Conservation (phyloP, 1,284 basidiomycete species). For the Wallemia mellicola region DNA sequence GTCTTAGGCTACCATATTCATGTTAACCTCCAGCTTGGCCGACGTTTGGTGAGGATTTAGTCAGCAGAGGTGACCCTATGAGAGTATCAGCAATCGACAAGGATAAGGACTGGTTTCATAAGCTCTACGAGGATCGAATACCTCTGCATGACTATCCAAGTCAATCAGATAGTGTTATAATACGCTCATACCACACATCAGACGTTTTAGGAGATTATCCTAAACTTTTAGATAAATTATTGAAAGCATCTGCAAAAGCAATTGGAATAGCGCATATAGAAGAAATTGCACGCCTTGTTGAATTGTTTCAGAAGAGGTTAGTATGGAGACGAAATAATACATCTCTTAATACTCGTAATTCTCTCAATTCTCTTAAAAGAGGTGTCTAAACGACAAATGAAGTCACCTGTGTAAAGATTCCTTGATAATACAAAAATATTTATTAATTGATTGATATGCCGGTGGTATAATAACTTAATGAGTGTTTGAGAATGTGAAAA, state of each 20-base stretch:
- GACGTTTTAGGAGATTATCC: neutral
- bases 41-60: neutral
- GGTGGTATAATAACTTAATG: too few species aligned
- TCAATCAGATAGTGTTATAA: neutral
- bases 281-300: neutral
- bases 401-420: too few species aligned
- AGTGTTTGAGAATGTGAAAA: too few species aligned
- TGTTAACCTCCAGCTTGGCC: neutral
- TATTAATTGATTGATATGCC: too few species aligned
- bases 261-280: neutral
- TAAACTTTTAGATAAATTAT: neutral
- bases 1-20: neutral
- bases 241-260: neutral
- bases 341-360: too few species aligned
- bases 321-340: too few species aligned
- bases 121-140: neutral
- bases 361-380: too few species aligned
- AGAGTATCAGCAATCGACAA: neutral
- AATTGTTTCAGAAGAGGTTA: neutral
- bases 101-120: neutral
- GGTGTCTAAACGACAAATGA: too few species aligned
- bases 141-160: neutral
- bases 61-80: neutral
- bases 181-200: neutral
- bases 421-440: too few species aligned